phyloP scores from a whole-genome alignment of 148 eudicot species.

The Diospyros kaki region DNA sequence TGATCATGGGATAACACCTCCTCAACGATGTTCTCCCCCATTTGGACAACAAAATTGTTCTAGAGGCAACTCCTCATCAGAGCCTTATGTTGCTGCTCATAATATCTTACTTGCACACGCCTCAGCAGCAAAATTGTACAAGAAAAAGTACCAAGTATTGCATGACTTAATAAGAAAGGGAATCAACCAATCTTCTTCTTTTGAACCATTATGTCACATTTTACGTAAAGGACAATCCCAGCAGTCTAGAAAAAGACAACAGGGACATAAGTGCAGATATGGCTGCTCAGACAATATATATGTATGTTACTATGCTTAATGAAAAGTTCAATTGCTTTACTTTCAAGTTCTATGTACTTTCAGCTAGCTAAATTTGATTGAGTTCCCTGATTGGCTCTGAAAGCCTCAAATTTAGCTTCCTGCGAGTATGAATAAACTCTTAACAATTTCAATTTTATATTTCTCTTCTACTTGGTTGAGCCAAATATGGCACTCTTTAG shows the following conservation, averaged over 20 bases:
- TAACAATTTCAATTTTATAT: too few species aligned
- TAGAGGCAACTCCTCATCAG: conserved; percentile 47
- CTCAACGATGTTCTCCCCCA: conserved; percentile 33
- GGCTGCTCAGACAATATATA: conserved; percentile 18
- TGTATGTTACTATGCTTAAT: conserved; percentile 28
- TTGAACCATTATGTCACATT: conserved; percentile 40
- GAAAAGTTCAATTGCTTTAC: not conserved
- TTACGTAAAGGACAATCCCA: conserved; percentile 33
- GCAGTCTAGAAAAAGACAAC: conserved; percentile 13
- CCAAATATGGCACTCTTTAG: too few species aligned
- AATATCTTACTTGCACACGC: conserved; percentile 58
- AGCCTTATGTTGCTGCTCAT: conserved; percentile 59
- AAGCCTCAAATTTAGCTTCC: not conserved
- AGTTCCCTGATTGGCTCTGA: too few species aligned
- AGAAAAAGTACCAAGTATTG: conserved; percentile 35
- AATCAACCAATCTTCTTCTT: too few species aligned
- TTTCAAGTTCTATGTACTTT: not conserved
- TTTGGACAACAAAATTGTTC: conserved; percentile 28
- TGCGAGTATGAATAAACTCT: not conserved
- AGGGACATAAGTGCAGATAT: conserved; percentile 45
- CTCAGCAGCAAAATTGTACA: conserved; percentile 34
- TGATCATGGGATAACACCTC: conserved; percentile 25
- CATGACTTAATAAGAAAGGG: too few species aligned
- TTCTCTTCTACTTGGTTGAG: not conserved
- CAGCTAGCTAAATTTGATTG: too few species aligned